phyloP scores from a whole-genome alignment of 2,329 filamentous ascomycete genomes.

The Parascedosporium putredinis region DNA sequence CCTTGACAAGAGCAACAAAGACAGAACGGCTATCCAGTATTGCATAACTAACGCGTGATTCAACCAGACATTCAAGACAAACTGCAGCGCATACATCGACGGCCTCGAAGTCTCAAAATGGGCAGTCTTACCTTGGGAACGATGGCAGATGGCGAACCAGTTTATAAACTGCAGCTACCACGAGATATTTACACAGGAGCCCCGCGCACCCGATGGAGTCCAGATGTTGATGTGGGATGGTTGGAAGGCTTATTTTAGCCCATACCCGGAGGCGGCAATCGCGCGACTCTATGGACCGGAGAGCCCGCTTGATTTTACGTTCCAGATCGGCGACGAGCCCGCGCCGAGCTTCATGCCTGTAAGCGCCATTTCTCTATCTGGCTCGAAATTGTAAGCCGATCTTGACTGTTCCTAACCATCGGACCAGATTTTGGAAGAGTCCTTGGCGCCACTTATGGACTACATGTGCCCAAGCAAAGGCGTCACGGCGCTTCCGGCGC shows the following conservation, averaged over 20 bases:
- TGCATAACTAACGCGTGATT: too few relatives aligned
- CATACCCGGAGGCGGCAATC: neutral
- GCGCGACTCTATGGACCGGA: neutral
- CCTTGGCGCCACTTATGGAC: neutral
- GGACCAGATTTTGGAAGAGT: neutral
- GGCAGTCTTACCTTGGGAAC: neutral
- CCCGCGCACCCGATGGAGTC: neutral
- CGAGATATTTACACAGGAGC: neutral
- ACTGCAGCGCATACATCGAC: neutral
- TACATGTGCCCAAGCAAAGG: neutral
- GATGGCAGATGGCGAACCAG: neutral
- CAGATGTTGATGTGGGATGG: neutral
- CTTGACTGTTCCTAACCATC: neutral
- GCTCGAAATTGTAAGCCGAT: too few relatives aligned
- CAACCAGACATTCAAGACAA: neutral
- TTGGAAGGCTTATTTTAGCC: neutral
- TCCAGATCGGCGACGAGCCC: neutral
- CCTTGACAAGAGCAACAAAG: too few relatives aligned
- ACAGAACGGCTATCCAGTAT: too few relatives aligned
- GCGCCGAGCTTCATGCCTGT: neutral
- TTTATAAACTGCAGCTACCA: neutral
- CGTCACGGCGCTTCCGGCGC: too few relatives aligned
- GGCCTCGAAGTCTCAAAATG: neutral
- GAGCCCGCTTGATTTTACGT: neutral
- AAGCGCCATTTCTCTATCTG: neutral